Conservation (phyloP, 2,329 filamentous ascomycete genomes). For the Diaporthe vexans region DNA sequence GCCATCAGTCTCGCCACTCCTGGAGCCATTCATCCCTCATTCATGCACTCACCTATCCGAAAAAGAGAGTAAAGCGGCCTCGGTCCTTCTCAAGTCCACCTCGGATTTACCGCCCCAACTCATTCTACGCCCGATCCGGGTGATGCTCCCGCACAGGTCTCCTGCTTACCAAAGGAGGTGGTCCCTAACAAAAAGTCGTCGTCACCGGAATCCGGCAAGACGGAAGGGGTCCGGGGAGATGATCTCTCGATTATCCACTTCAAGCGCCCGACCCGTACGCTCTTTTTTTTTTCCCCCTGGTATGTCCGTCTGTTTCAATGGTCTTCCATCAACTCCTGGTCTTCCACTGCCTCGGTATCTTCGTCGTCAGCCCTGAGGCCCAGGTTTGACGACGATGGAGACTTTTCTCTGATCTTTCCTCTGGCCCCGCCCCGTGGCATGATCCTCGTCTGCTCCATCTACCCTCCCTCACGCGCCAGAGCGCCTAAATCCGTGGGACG, state of each 20-base stretch:
- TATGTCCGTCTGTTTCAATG: background rate
- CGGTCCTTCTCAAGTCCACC: background rate
- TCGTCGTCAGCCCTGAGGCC: slow-evolving; percentile 8
- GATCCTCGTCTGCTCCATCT: background rate
- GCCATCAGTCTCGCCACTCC: background rate
- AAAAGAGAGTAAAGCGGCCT: background rate
- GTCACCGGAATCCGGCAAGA: slow-evolving; percentile 27
- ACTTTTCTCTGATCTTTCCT: too few species aligned
- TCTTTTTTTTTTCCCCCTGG: background rate
- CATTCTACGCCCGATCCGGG: background rate
- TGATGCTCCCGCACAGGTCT: background rate
- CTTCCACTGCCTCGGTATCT: slow-evolving; percentile 3
- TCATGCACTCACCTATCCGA: too few species aligned
- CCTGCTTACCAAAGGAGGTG: background rate
- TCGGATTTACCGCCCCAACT: background rate
- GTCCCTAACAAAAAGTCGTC: slow-evolving; percentile 1
- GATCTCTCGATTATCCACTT: slow-evolving; percentile 5
- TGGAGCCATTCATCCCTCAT: background rate
- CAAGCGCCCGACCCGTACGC: background rate
- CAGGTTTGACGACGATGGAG: background rate
- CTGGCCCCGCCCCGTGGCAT: background rate
- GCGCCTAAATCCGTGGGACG: background rate
- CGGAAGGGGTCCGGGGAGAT: background rate
- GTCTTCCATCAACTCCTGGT: too few species aligned
- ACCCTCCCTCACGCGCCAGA: background rate